Evolutionary conservation across 2,329 filamentous ascomycete genomes (phyloP).

Genomic region (Exophiala calicioides): DNA sequence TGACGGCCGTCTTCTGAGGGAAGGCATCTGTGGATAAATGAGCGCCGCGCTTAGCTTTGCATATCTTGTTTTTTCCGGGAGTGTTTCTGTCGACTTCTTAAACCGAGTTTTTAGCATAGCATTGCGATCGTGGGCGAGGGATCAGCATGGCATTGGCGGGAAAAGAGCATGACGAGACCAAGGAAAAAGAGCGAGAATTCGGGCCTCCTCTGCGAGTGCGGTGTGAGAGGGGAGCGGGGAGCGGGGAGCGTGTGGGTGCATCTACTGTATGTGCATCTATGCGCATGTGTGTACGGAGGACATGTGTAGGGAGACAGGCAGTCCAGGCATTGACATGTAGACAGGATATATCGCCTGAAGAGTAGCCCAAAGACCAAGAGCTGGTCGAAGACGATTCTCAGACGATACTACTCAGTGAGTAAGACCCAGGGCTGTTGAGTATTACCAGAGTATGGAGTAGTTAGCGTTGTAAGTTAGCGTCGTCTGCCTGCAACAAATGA

Average conservation of each 20-base stretch:
- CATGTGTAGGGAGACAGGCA: slow-evolving; percentile 8
- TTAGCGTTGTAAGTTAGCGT: slow-evolving; percentile 8
- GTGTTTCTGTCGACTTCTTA: slow-evolving; percentile 14
- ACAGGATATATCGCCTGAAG: slow-evolving; percentile 22
- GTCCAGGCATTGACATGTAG: slow-evolving; percentile 13
- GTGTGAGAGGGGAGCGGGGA: no score
- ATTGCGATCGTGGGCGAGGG: slow-evolving; percentile 15
- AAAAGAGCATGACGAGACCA: slow-evolving; percentile 13
- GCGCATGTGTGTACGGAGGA: slow-evolving; percentile 2
- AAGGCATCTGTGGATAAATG: slow-evolving; percentile 19
- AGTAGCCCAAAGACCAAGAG: no score
- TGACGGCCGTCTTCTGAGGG: slow-evolving; percentile 77
- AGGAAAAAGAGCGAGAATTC: no score
- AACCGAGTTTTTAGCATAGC: slow-evolving; percentile 22
- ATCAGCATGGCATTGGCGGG: slow-evolving; percentile 17
- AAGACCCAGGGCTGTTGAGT: not conserved
- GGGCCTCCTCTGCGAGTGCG: not conserved
- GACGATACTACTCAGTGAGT: not conserved
- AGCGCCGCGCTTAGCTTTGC: not conserved
- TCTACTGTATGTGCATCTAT: no score
- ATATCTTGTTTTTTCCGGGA: not conserved
- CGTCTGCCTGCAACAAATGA: slow-evolving; percentile 15
- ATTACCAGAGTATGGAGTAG: not conserved
- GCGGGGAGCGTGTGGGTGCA: no score
- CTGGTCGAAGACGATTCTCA: not conserved